Conservation (phyloP, 2,329 filamentous ascomycete genomes). For the Venturia oleaginea region DNA sequence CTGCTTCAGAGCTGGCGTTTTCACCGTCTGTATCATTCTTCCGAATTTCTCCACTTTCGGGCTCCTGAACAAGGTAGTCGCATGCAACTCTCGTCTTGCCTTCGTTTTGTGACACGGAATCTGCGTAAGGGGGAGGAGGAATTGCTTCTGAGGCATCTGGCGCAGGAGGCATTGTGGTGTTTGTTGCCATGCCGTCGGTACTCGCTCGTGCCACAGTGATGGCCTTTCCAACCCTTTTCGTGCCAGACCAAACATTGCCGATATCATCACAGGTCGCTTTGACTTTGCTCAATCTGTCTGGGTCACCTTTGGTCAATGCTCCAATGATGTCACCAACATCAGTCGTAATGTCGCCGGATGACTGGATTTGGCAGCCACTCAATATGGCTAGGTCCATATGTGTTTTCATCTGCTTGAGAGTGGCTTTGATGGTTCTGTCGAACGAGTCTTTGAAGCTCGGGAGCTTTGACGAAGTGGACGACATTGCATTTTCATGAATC, state of each 20-base stretch:
- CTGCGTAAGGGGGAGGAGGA: slow-evolving; percentile 24
- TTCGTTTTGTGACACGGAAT: not conserved
- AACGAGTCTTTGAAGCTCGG: not conserved
- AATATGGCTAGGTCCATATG: not conserved
- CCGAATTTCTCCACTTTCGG: not conserved
- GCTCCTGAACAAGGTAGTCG: not conserved
- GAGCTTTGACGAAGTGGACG: not conserved
- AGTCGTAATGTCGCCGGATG: not conserved
- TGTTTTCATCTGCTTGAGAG: not conserved
- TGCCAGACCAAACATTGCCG: slow-evolving; percentile 55
- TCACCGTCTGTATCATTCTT: not conserved
- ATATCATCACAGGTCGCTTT: slow-evolving; percentile 56
- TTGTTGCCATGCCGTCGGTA: not conserved
- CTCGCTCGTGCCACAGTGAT: slow-evolving; percentile 28
- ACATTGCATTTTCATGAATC: not conserved
- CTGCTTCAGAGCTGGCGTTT: too few species aligned
- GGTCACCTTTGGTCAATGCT: not conserved
- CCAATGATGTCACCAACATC: not conserved
- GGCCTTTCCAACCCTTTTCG: slow-evolving; percentile 53
- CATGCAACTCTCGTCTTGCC: not conserved
- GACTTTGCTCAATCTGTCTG: slow-evolving; percentile 46
- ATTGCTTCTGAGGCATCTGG: slow-evolving; percentile 30
- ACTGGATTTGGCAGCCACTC: not conserved
- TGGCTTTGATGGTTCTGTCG: not conserved
- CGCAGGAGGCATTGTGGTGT: not conserved